A percentile compares a stretch with the other conserved stretches of the same genome.
phyloP scores from a whole-genome alignment of 345 rosid species.

The Anacardium occidentale region DNA sequence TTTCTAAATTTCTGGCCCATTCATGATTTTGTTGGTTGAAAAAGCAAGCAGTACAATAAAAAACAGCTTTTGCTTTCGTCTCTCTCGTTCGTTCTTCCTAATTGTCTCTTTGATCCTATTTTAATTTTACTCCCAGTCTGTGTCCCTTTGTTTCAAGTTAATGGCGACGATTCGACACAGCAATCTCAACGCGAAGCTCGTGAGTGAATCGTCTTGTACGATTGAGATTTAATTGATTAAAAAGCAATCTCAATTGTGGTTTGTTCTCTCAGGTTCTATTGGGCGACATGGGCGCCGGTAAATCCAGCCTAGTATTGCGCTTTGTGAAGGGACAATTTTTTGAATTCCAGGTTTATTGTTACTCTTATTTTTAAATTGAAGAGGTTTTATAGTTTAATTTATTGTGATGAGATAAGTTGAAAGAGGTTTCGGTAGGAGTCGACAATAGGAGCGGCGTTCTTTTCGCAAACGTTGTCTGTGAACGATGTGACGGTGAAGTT shows the following conservation, averaged over 20 bases:
- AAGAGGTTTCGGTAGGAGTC: slow-evolving; percentile 50
- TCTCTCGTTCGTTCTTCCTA: not conserved
- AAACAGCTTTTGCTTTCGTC: not conserved
- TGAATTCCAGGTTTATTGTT: slow-evolving; percentile 50
- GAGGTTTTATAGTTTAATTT: not conserved
- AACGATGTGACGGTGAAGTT: slow-evolving; percentile 60
- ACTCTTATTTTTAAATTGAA: not conserved
- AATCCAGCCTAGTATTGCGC: slow-evolving; percentile 57
- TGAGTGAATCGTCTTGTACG: not conserved
- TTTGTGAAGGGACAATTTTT: slow-evolving; percentile 61
- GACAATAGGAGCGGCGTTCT: slow-evolving; percentile 63
- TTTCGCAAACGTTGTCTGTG: slow-evolving; percentile 60
- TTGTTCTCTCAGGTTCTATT: slow-evolving; percentile 45
- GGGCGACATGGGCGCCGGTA: slow-evolving; percentile 66
- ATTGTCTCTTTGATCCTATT: no score
- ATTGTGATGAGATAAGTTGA: not conserved
- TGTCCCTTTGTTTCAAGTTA: not conserved
- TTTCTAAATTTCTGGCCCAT: no score
- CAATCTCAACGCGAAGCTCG: slow-evolving; percentile 37
- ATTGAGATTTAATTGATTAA: not conserved
- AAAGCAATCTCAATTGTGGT: not conserved
- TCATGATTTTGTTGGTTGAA: no score
- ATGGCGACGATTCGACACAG: slow-evolving; percentile 28
- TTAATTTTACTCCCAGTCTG: not conserved
- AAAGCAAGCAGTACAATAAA: no score